Evolutionary conservation across 495 filamentous ascomycete genomes (phyloP), one percentile per base, ranked within the genome.

Genomic region (Penicillium chermesinum): DNA sequence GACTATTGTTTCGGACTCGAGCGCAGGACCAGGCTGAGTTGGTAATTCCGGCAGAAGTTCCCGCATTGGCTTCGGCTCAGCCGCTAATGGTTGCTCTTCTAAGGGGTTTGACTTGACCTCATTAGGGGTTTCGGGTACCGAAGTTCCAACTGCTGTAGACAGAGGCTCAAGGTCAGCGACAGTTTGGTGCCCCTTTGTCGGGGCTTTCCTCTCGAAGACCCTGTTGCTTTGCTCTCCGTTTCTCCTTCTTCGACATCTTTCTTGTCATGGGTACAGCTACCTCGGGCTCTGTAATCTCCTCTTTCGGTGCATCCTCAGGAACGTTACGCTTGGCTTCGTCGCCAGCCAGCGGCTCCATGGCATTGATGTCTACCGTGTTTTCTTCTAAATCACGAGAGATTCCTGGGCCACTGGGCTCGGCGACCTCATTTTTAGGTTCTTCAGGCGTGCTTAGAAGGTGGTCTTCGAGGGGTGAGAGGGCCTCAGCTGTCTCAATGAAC

Each of bases 211-310:
- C 44, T 22, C n/a, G 38, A 21, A 12, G 18, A 1, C 18, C 52
- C 30, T 50, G 52, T 44, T 65, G 61, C 51, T 69, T 70, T 16
- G 44, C 49, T 35, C 64, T 71, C 18, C 70, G 69, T 54, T 68
- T 67, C 21, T 74, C 65, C 38, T 69, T 70, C 48, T 69, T 67
- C 13, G 63, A 64, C 18, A 64, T 51, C 42, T 71, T 69, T 39
- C 45, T 61, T 7, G 57, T 53, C 35, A 61, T 13, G 36, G 51
- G 32, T 2, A 49, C 34, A 0, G 19, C 37, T 5, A 44, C 37
- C 34, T 56, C 39, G 4, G 46, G 18, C 36, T 51, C 50, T 17
- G 48, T 10, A 30, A 30, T 30, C 5, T 30, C 20, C 22, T 48
- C 50, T 16, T 2, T 30, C 7, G 38, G 18, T 17, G 21, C 46